Evolutionary conservation across 176 grass and related monocot species (phyloP).

Genomic region (Chloris gayana): DNA sequence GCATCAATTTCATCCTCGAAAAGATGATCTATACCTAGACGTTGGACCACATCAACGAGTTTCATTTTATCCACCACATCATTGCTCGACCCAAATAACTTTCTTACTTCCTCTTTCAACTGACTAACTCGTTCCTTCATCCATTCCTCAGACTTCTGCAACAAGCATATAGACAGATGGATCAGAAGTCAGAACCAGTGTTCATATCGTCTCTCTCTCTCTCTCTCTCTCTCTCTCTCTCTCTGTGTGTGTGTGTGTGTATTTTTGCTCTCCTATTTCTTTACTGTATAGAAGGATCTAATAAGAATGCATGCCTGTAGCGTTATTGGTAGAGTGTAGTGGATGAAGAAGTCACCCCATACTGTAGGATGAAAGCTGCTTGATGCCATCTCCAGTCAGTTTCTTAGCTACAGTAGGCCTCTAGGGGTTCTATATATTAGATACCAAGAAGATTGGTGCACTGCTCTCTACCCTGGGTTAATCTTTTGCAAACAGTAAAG

Average conservation of each 20-base stretch:
- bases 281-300: too few relatives aligned
- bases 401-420: too few relatives aligned
- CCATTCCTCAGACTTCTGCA: neutral
- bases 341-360: neutral
- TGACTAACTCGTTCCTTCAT: neutral
- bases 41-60: neutral
- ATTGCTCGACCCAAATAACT: neutral
- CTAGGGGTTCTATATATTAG: too few relatives aligned
- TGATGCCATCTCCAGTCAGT: neutral
- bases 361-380: neutral
- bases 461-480: too few relatives aligned
- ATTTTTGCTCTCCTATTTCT: too few relatives aligned
- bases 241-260: too few relatives aligned
- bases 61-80: neutral
- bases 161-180: neutral
- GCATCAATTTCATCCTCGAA: neutral
- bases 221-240: too few relatives aligned
- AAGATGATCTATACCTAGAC: neutral
- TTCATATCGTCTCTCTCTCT: too few relatives aligned
- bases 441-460: too few relatives aligned
- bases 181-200: too few relatives aligned
- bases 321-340: neutral
- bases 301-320: too few relatives aligned
- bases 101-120: neutral
- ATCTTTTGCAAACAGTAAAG: too few relatives aligned